Evolutionary conservation across 805 yeast genomes (phyloP), one percentile per base, ranked within the genome.

Genomic region (Pichia thaimueangensis): DNA sequence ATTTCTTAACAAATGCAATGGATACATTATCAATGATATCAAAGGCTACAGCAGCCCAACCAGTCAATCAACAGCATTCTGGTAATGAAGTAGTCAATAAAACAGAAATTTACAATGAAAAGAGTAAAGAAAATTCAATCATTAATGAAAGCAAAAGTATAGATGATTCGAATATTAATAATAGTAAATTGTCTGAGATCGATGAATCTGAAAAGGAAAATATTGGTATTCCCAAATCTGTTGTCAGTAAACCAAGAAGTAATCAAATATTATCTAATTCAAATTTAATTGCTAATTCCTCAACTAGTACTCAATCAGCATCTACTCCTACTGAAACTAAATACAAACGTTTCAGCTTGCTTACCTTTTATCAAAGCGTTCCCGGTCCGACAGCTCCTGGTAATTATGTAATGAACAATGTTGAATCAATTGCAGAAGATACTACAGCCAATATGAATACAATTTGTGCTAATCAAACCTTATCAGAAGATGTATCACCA

Each of bases 281-380:
- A n/a, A n/a, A n/a, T n/a, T n/a, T n/a, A n/a, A n/a, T n/a, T n/a
- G n/a, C n/a, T 22, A 20, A 28, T 15, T 6, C 11, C 12, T 5
- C 24, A 3, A 2, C 20, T 9, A 11, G 13, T 12, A 15, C 23
- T 6, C 23, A 21, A 15, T 8, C 25, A 23, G 6, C 45, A 17
- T 19, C 41, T 3, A 29, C 22, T 23, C 20, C 52, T 11, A 43
- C 55, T 4, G 47, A 22, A 5, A 32, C 55, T 2, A 61, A 55
- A 39, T 57, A 51, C 46, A 60, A 55, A 40, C 48, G 65, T 41
- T 61, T 61, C 45, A 60, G 65, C 48, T 54, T 60, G 50, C 47
- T 61, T 8, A 56, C 59, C 16, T 61, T 61, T 42, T 61, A 61
- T 39, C 54, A 45, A 41, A 38, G 29, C 32, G 43, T 42, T 6